Evolutionary conservation across 1,284 basidiomycete genomes (phyloP), one percentile per base, ranked within the genome.

Genomic region (Ceratobasidium sp.): DNA sequence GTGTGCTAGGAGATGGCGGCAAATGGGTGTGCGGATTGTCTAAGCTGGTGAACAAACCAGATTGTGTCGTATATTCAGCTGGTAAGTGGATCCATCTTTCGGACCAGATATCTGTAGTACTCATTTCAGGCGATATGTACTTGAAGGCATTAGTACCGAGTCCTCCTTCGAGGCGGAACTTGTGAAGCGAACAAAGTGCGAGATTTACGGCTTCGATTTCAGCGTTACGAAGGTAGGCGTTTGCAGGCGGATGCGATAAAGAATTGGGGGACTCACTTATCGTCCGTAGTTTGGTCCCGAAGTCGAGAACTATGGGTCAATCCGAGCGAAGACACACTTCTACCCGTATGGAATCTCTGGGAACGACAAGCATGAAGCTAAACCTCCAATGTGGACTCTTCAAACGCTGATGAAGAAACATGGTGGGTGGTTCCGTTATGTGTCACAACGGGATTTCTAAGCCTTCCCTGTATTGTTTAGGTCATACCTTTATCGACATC

Each of bases 121-220:
- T 40, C 6, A n/a, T n/a, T n/a, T n/a, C n/a, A n/a, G n/a, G n/a
- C n/a, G n/a, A n/a, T n/a, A n/a, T n/a, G n/a, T 33, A 17, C 28
- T 73, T 44, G 28, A 13, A 81, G 81, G 81, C 46, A 80, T 82
- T 62, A 81, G 80, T 71, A 75, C 76, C 44, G 81, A 82, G 57
- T 81, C 80, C 13, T 82, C 81, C 12, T 82, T 81, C 57, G 81
- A 82, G 56, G 81, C 81, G 23, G 81, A 78, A 48, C 82, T 92
- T 66, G 86, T 93, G 7, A 84, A 86, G 48, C 86, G 87, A 54
- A 91, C 91, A 12, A 83, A 85, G 17, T 92, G 91, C 82, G 83
- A 90, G 81, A 86, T 93, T 3, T 93, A 88, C 87, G 91, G 91
- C 3, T 93, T 92, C 80, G 92, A 92, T 82, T 89, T 88, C 82